These are phyloP conservation scores for Drechslerella coelobrocha DNA, from an alignment of 2,329 filamentous ascomycete species.

Conservation along the genomic window DNA sequence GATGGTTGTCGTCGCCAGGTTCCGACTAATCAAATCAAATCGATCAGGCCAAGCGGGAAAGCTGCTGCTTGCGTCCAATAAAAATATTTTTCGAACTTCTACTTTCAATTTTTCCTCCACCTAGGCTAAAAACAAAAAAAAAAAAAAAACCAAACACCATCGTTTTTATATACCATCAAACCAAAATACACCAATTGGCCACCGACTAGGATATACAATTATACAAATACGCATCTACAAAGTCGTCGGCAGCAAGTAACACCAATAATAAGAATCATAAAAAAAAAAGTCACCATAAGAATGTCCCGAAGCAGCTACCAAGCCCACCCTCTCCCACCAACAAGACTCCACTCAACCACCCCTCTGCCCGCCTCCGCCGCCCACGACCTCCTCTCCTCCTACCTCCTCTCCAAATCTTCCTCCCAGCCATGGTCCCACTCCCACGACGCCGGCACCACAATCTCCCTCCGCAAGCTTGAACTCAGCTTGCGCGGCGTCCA, in stretches of 20 bases:
- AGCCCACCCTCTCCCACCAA: slow-evolving; percentile 8
- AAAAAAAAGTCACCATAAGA: neutral
- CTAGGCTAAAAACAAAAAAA: too few relatives aligned
- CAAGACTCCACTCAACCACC: slow-evolving; percentile 24
- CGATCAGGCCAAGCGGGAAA: too few relatives aligned
- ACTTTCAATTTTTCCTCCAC: too few relatives aligned
- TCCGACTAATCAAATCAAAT: too few relatives aligned
- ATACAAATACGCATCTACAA: too few relatives aligned
- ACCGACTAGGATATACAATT: too few relatives aligned
- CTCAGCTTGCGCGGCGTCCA: slow-evolving; percentile 43
- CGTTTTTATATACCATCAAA: too few relatives aligned
- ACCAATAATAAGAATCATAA: slow-evolving; percentile 2
- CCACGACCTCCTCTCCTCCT: slow-evolving; percentile 45
- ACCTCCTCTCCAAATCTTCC: slow-evolving; percentile 36
- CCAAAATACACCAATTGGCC: too few relatives aligned
- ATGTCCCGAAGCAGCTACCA: slow-evolving; percentile 44
- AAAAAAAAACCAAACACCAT: too few relatives aligned
- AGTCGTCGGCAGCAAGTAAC: too few relatives aligned
- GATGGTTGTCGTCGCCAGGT: neutral
- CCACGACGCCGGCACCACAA: slow-evolving; percentile 41
- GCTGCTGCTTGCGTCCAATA: too few relatives aligned
- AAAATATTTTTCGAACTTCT: too few relatives aligned
- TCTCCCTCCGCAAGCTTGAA: slow-evolving; percentile 47
- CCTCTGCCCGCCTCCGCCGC: slow-evolving; percentile 17
- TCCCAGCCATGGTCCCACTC: slow-evolving; percentile 48